Percentiles rank a stretch among this genome's conserved stretches.
phyloP scores from a whole-genome alignment of 2,329 filamentous ascomycete genomes.

The Bipolaris sorokiniana region DNA sequence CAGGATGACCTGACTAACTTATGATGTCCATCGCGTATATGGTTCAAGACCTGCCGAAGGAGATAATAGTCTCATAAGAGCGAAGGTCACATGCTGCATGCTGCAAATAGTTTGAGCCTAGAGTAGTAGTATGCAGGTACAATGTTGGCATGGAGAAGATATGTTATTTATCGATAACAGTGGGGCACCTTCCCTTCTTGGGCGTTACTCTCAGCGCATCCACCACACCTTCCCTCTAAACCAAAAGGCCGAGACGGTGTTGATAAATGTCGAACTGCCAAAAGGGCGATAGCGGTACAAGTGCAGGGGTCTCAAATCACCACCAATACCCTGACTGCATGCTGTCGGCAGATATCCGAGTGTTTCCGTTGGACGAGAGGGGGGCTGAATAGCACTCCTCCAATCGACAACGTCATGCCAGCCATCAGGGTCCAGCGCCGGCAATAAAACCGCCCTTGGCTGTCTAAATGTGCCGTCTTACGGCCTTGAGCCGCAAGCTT shows the following conservation, averaged over 20 bases:
- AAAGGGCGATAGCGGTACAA: too few species aligned
- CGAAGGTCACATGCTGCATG: neutral
- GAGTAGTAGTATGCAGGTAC: neutral
- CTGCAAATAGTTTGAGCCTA: neutral
- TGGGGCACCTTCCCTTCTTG: constrained; percentile 1
- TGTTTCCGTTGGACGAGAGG: too few species aligned
- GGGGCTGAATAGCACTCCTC: neutral
- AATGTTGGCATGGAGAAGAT: neutral
- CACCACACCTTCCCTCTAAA: neutral
- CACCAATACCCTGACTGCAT: too few species aligned
- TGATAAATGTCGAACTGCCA: too few species aligned
- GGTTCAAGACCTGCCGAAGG: too few species aligned
- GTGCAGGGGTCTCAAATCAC: too few species aligned
- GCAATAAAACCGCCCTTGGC: constrained; percentile 2
- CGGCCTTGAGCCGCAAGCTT: neutral
- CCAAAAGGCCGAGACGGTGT: too few species aligned
- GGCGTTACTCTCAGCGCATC: constrained; percentile 6
- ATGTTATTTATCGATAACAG: constrained; percentile 16
- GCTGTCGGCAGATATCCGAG: too few species aligned
- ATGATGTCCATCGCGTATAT: neutral
- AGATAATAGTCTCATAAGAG: neutral
- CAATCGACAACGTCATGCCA: constrained; percentile 14
- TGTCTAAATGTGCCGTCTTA: neutral
- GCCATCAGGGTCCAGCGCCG: constrained; percentile 5
- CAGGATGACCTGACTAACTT: neutral